Conservation (phyloP, 441 rosid genomes). For the Corymbia citriodora region DNA sequence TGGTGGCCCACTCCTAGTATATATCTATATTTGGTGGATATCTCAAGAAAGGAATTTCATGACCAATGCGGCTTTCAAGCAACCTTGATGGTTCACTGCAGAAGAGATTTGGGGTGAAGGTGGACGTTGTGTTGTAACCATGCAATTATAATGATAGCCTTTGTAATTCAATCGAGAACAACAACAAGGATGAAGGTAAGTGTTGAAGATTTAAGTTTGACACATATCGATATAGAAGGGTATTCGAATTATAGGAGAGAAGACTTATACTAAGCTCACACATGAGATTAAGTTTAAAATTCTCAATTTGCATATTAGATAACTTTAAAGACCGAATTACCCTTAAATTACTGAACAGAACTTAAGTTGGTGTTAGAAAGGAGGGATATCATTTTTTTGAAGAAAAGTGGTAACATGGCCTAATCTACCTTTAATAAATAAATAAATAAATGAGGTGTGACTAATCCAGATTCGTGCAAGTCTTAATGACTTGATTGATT, state of each 20-base stretch:
- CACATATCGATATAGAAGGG: neutral
- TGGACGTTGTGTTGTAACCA: accelerated
- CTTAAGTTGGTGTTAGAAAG: no score
- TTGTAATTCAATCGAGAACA: no score
- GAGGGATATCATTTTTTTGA: no score
- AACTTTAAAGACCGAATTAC: neutral
- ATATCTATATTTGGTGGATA: no score
- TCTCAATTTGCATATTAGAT: neutral
- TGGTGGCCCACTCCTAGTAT: neutral
- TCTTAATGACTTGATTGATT: no score
- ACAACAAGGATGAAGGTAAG: neutral
- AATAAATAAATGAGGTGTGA: no score
- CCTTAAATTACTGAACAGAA: neutral
- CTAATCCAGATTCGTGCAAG: no score
- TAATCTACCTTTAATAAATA: no score
- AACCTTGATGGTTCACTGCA: neutral
- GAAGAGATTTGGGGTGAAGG: neutral
- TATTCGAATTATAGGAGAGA: neutral
- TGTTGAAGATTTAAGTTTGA: neutral
- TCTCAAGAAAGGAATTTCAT: no score
- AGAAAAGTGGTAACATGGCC: neutral
- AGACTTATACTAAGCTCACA: neutral
- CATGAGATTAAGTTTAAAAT: neutral
- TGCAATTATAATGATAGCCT: neutral
- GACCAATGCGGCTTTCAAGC: accelerated